Base-by-base conservation (phyloP, 805 yeast genomes). In the Metschnikowia baotianmanensis region DNA sequence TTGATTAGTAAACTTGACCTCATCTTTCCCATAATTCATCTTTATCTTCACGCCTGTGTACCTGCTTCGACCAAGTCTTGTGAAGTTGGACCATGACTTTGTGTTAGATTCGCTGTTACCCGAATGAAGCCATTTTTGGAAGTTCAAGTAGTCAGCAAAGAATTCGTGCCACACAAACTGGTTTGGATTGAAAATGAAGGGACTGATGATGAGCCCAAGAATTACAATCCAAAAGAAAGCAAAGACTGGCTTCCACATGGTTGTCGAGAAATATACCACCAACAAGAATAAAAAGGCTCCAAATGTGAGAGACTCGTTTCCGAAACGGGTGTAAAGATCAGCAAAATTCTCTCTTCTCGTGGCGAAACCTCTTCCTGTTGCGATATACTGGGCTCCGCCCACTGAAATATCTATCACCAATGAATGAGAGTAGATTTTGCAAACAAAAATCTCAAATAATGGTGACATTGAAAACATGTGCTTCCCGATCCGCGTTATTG, bases 221-320 rank as follows among this genome's bases (percentile, higher is more conserved):
- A 89, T 72, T 15, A 96, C 84, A 45, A 93, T 83, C 97, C 98
- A 93, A 80, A 93, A 93, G 96, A 97, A 93, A 49, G 91, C 67
- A 55, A 93, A 73, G 31, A 97, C 86, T 18, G 96, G 84, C 68
- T 87, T 95, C 98, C 98, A 85, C 57, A 80, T 81, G 21, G 89
- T 75, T 53, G 80, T 79, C 15, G 51, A 38, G 16, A 51, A 36
- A 34, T 40, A 51, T 4, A 46, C 37, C 18, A 48, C 45, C 34
- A 48, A 38, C 2, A 48, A 11, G 9, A 46, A 39, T 9, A 42
- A 23, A 17, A 40, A 45, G 0, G 89, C 77, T 57, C 86, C 88
- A 47, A 83, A 83, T 46, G 83, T 62, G 49, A 84, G 72, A 74
- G 91, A 84, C 21, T 88, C 81, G 46, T 83, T 86, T 35, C 90